Percentiles rank a stretch among this genome's conserved stretches.
Evolutionary conservation across 2,329 filamentous ascomycete genomes (phyloP).

Genomic region (Diaporthe velutina): DNA sequence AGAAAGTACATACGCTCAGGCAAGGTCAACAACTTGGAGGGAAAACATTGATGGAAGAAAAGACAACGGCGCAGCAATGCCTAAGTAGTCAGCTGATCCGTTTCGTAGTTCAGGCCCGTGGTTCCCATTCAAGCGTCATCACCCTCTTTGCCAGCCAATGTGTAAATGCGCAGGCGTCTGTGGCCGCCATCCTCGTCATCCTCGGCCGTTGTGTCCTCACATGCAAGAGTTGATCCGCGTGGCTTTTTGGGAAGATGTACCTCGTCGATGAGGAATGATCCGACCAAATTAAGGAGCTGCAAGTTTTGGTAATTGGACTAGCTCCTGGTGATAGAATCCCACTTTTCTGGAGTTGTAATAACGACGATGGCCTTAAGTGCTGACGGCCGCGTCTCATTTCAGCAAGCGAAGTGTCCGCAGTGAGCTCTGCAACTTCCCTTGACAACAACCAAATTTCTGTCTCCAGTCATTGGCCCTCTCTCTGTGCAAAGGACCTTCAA

Average conservation of each 20-base stretch:
- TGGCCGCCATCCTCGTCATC: too few relatives aligned
- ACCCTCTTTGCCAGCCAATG: too few relatives aligned
- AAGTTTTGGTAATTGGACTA: conserved; percentile 87
- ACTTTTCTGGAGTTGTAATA: conserved; percentile 90
- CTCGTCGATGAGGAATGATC: conserved; percentile 87
- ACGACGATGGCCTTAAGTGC: conserved; percentile 87
- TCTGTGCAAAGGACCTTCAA: conserved; percentile 88
- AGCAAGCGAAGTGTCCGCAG: conserved; percentile 79
- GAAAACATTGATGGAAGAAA: too few relatives aligned
- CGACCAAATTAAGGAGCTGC: conserved; percentile 80
- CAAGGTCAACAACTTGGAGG: too few relatives aligned
- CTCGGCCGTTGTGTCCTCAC: too few relatives aligned
- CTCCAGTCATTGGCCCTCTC: conserved; percentile 82
- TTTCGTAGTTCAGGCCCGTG: too few relatives aligned
- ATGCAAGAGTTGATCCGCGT: conserved; percentile 83
- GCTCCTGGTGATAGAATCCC: conserved; percentile 89
- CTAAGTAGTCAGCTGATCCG: too few relatives aligned
- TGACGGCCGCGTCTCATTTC: conserved; percentile 78
- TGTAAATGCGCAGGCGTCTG: too few relatives aligned
- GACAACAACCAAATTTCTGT: conserved; percentile 77
- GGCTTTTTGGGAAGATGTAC: conserved; percentile 87
- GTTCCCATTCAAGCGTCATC: too few relatives aligned
- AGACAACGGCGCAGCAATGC: too few relatives aligned
- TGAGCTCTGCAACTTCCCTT: conserved; percentile 81
- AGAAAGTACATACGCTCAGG: too few relatives aligned